These are phyloP conservation scores for Eutrema japonicum DNA, from an alignment of 345 rosid species.

Conservation along the genomic window DNA sequence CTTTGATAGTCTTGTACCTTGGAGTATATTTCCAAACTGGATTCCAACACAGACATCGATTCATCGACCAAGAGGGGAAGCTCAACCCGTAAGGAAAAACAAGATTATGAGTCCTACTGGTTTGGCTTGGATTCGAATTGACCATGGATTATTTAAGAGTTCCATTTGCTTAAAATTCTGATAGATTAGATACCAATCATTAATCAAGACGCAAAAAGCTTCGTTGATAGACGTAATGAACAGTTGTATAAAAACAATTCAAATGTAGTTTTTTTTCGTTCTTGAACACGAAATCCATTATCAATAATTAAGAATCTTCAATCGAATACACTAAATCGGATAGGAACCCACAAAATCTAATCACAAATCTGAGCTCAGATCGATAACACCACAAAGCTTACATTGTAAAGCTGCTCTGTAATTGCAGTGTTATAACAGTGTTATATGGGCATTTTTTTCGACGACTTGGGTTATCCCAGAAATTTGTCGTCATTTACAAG, in stretches of 20 bases:
- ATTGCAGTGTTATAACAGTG: too few relatives aligned
- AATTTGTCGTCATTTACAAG: background rate
- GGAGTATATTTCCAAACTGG: too few relatives aligned
- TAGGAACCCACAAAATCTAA: background rate
- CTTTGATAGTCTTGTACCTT: too few relatives aligned
- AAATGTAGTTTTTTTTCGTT: background rate
- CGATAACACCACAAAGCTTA: constrained; percentile 14
- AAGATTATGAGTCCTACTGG: too few relatives aligned
- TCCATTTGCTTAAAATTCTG: background rate
- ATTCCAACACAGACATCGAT: too few relatives aligned
- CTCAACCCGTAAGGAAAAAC: too few relatives aligned
- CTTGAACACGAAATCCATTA: background rate
- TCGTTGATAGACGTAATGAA: background rate
- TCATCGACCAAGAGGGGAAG: too few relatives aligned
- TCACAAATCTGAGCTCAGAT: background rate
- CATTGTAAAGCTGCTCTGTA: constrained; percentile 92
- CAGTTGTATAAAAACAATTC: background rate
- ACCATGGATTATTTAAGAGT: background rate
- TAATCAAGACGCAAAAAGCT: background rate
- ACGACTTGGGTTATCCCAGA: background rate
- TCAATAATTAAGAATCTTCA: constrained; percentile 1
- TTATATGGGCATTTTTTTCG: too few relatives aligned
- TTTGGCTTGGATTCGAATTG: too few relatives aligned
- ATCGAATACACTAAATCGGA: background rate
- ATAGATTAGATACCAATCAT: constrained; percentile 1